Evolutionary conservation across 345 rosid species (phyloP).

Genomic region (Aurinia saxatilis): DNA sequence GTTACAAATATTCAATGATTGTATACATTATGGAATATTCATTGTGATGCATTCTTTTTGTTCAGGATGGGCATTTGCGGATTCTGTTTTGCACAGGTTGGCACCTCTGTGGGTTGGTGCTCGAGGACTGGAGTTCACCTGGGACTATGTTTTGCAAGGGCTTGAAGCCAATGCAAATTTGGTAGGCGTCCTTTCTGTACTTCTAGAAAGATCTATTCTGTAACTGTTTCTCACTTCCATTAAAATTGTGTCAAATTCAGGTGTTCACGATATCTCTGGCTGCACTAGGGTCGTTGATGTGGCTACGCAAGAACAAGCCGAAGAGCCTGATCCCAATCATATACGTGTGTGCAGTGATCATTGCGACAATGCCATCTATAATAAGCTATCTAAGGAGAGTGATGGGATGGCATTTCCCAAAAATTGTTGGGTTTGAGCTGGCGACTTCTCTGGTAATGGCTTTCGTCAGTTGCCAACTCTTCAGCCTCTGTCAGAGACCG

Average conservation of each 20-base stretch:
- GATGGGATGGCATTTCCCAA: slow-evolving; percentile 86
- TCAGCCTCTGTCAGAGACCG: slow-evolving; percentile 79
- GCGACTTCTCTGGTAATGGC: slow-evolving; percentile 76
- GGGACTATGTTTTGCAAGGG: slow-evolving; percentile 90
- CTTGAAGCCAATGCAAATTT: slow-evolving; percentile 95
- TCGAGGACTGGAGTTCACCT: slow-evolving; percentile 88
- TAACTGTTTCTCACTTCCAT: neutral
- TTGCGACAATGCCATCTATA: slow-evolving; percentile 96
- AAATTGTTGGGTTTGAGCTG: slow-evolving; percentile 88
- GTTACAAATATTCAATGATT: neutral
- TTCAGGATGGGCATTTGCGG: slow-evolving; percentile 98
- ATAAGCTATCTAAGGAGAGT: slow-evolving; percentile 82
- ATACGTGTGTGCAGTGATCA: slow-evolving; percentile 76
- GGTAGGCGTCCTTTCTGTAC: slow-evolving; percentile 32
- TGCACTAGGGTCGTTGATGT: slow-evolving; percentile 93
- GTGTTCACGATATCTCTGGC: slow-evolving; percentile 86
- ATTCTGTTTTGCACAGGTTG: slow-evolving; percentile 84
- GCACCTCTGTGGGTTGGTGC: slow-evolving; percentile 99
- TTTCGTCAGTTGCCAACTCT: slow-evolving; percentile 86
- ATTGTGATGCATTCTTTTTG: neutral
- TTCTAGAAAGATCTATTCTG: neutral
- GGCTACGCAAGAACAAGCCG: slow-evolving; percentile 96
- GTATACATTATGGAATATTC: neutral
- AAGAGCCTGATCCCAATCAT: slow-evolving; percentile 80
- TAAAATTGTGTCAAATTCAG: slow-evolving; percentile 32